A percentile compares a stretch with the other conserved stretches of the same genome.
Conservation (phyloP, 371 early-diverging fungal species). For the Mycotypha africana region DNA sequence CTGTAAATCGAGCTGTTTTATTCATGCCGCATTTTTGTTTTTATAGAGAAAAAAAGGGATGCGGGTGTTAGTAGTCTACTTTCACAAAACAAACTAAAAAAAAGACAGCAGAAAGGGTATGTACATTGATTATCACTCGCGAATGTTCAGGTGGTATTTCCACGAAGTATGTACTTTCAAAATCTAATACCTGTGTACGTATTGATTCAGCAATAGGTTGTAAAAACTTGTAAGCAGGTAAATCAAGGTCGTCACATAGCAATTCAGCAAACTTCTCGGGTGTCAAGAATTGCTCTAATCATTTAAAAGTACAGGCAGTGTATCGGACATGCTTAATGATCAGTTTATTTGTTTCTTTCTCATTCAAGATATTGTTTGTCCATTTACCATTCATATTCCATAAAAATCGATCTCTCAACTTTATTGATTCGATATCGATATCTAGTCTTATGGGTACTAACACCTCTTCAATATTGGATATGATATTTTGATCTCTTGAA, state of each 20-base stretch:
- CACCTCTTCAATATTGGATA: constrained; percentile 55
- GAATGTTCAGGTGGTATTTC: constrained; percentile 26
- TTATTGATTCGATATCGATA: constrained; percentile 73
- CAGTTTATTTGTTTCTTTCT: too few species aligned
- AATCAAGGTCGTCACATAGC: constrained; percentile 78
- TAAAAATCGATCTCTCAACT: constrained; percentile 70
- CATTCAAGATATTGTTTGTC: too few species aligned
- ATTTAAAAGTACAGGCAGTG: too few species aligned
- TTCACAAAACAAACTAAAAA: too few species aligned
- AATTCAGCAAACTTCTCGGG: constrained; percentile 92
- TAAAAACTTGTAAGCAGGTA: constrained; percentile 49
- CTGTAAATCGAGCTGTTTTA: constrained; percentile 73
- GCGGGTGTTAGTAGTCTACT: too few species aligned
- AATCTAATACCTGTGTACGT: constrained; percentile 49
- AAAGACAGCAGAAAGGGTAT: neutral
- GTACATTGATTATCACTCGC: constrained; percentile 44
- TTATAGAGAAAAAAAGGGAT: too few species aligned
- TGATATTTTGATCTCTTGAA: constrained; percentile 34
- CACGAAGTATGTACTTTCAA: constrained; percentile 41
- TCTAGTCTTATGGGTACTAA: constrained; percentile 81
- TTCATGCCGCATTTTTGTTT: neutral
- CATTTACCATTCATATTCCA: constrained; percentile 77
- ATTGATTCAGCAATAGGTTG: constrained; percentile 79
- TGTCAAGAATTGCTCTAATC: constrained; percentile 71
- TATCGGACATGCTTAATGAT: too few species aligned